Evolutionary conservation across 805 yeast species (phyloP).

Genomic region (Candida xyloterini): DNA sequence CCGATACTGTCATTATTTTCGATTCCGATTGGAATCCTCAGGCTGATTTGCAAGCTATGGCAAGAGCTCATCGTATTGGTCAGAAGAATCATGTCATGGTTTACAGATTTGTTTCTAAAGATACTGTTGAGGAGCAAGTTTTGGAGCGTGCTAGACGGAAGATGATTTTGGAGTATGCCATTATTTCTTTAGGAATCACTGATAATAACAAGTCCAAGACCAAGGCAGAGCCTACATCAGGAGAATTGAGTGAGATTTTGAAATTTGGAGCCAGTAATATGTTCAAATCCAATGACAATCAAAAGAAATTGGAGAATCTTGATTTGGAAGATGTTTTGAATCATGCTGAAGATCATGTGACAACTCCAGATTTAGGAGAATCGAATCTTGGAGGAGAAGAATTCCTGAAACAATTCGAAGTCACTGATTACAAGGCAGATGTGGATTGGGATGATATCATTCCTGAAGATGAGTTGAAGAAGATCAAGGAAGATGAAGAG

Average conservation of each 20-base stretch:
- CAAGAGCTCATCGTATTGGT: constrained; percentile 99
- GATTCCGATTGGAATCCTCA: constrained; percentile 99
- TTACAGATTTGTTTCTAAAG: constrained; percentile 95
- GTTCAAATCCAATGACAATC: constrained; percentile 93
- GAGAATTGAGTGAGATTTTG: constrained; percentile 87
- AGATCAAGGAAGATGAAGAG: constrained; percentile 88
- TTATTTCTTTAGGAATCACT: constrained; percentile 92
- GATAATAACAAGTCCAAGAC: constrained; percentile 57
- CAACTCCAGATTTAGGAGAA: constrained; percentile 95
- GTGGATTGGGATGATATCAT: constrained; percentile 99
- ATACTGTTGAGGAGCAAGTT: constrained; percentile 96
- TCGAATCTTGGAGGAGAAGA: constrained; percentile 99
- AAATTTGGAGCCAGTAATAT: constrained; percentile 98
- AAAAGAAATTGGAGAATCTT: constrained; percentile 90
- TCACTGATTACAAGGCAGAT: constrained; percentile 97
- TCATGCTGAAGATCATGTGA: constrained; percentile 96
- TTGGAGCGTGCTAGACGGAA: constrained; percentile 94
- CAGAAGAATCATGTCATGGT: constrained; percentile 98
- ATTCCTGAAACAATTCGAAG: constrained; percentile 94
- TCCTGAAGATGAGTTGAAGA: constrained; percentile 88
- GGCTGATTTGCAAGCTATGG: constrained; percentile 99
- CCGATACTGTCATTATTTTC: constrained; percentile 96
- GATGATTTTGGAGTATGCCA: constrained; percentile 98
- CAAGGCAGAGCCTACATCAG: constrained; percentile 72
- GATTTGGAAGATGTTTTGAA: constrained; percentile 93